Evolutionary conservation across 257 asterid species (phyloP).

Genomic region (Perilla frutescens): DNA sequence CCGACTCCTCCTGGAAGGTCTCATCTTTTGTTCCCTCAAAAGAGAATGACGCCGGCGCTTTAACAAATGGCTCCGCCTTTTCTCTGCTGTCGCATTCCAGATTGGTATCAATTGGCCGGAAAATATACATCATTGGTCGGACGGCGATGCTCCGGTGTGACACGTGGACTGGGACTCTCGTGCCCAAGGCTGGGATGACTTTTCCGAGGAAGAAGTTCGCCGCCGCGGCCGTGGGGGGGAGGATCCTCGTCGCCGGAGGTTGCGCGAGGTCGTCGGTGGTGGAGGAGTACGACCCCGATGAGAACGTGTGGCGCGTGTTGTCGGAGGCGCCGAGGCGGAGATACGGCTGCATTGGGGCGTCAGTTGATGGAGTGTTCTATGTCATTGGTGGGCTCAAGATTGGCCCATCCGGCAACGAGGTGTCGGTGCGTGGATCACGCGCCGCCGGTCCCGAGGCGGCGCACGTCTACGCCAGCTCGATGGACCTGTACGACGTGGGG

Average conservation of each 20-base stretch:
- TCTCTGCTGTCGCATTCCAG: slow-evolving; percentile 55
- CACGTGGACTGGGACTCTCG: slow-evolving; percentile 83
- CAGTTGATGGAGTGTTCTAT: slow-evolving; percentile 74
- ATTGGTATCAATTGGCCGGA: slow-evolving; percentile 69
- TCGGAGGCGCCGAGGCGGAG: slow-evolving; percentile 67
- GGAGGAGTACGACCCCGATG: slow-evolving; percentile 82
- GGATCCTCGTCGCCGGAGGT: slow-evolving; percentile 81
- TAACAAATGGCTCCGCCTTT: slow-evolving; percentile 42
- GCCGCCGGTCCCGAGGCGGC: slow-evolving; percentile 54
- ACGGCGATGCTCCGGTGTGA: slow-evolving; percentile 75
- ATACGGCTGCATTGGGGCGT: slow-evolving; percentile 80
- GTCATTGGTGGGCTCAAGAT: slow-evolving; percentile 77
- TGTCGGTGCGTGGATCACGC: slow-evolving; percentile 38
- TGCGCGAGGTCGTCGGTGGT: slow-evolving; percentile 62
- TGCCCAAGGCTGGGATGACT: slow-evolving; percentile 57
- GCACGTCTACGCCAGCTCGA: slow-evolving; percentile 73
- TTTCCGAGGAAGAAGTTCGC: slow-evolving; percentile 81
- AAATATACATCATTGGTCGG: slow-evolving; percentile 68
- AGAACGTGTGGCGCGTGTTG: slow-evolving; percentile 66
- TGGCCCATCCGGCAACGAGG: slow-evolving; percentile 46
- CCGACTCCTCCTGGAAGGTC: slow-evolving; percentile 55
- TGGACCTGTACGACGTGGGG: slow-evolving; percentile 78
- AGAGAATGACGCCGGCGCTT: slow-evolving; percentile 35
- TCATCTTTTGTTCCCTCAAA: slow-evolving; percentile 56
- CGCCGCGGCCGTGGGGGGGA: slow-evolving; percentile 64